Conservation (phyloP, 495 filamentous ascomycete species). For the Cercophora sp. region DNA sequence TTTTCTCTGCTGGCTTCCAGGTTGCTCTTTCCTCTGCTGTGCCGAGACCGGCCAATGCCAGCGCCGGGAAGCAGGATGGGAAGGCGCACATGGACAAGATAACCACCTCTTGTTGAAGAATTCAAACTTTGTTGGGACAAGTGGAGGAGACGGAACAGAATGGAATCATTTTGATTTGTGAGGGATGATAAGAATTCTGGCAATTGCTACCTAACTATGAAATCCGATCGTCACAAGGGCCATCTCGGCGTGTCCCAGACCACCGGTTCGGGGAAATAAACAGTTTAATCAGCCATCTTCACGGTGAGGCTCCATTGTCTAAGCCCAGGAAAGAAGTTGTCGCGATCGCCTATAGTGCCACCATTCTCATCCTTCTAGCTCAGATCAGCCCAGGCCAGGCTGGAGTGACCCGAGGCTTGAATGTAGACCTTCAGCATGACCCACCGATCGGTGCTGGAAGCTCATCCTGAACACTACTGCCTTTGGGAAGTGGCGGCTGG, state of each 20-base stretch:
- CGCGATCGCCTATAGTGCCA: constrained; percentile 17
- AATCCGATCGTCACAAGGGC: no score
- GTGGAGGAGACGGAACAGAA: no score
- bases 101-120: no score
- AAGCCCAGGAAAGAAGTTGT: constrained; percentile 46
- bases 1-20: no score
- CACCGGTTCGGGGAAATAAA: constrained; percentile 31
- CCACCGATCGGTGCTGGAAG: constrained; percentile 35
- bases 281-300: constrained; percentile 38
- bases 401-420: constrained; percentile 20
- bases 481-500: constrained; percentile 43
- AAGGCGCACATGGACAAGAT: no score
- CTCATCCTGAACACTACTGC: constrained; percentile 27
- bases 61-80: no score
- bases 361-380: constrained; percentile 27
- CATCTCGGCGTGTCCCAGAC: constrained; percentile 23
- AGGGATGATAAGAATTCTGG: no score
- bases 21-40: no score
- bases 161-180: no score
- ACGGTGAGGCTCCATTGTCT: constrained; percentile 41
- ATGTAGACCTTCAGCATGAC: constrained; percentile 17
- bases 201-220: no score
- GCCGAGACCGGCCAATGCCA: no score
- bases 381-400: constrained; percentile 39
- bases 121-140: no score